Evolutionary conservation across 2,329 filamentous ascomycete genomes (phyloP).

Genomic region (Leptosphaerulina australis): DNA sequence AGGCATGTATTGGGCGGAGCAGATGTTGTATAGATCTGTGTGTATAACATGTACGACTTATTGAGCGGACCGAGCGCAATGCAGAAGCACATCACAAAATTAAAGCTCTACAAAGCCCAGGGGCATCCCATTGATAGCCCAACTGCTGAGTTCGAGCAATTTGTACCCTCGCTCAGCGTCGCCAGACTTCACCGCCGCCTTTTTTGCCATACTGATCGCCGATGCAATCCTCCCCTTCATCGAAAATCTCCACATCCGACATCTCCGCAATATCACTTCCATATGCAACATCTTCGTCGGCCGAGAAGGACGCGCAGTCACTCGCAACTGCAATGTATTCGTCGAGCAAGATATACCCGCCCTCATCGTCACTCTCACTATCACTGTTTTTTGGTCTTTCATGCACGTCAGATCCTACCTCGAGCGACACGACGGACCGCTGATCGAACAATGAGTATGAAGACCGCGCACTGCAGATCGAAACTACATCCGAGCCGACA

Average conservation of each 20-base stretch:
- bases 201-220: neutral
- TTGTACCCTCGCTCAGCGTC: too few species aligned
- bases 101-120: too few species aligned
- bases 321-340: conserved; percentile 5
- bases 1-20: conserved; percentile 2
- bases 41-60: conserved; percentile 18
- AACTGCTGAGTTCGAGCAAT: too few species aligned
- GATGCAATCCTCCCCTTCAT: conserved; percentile 7
- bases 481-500: neutral
- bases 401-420: neutral
- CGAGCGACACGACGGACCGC: neutral
- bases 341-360: conserved; percentile 12
- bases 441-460: neutral
- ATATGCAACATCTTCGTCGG: too few species aligned
- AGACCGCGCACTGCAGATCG: neutral
- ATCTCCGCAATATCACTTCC: conserved; percentile 8
- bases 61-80: neutral
- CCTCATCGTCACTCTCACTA: conserved; percentile 6
- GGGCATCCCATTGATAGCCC: too few species aligned
- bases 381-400: neutral
- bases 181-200: too few species aligned
- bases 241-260: neutral
- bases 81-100: neutral
- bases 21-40: conserved; percentile 13
- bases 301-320: neutral